A percentile compares a stretch with the other conserved stretches of the same genome.
Evolutionary conservation across 805 yeast species (phyloP).

Genomic region (Saturnispora diversa): DNA sequence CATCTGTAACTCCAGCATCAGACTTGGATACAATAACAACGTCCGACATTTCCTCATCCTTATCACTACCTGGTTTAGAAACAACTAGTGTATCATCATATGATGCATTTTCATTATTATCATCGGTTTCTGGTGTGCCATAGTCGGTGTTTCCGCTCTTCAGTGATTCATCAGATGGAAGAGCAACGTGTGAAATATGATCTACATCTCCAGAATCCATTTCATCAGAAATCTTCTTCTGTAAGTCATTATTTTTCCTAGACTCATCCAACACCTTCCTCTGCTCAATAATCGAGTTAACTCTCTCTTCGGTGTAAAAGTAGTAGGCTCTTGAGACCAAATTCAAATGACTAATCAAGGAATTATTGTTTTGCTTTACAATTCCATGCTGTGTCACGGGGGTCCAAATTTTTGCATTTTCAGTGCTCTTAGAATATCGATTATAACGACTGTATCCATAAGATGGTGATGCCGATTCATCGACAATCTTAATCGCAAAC

Average conservation of each 20-base stretch:
- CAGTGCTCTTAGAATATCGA: not conserved
- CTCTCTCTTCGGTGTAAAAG: slow-evolving; percentile 5
- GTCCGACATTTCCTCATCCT: too few relatives aligned
- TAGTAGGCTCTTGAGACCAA: slow-evolving; percentile 3
- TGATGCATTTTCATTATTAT: not conserved
- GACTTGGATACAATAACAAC: too few relatives aligned
- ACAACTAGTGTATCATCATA: not conserved
- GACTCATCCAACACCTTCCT: not conserved
- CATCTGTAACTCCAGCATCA: too few relatives aligned
- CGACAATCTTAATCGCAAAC: slow-evolving; percentile 6
- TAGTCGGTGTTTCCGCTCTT: too few relatives aligned
- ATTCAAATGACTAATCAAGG: slow-evolving; percentile 3
- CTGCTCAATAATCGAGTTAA: too few relatives aligned
- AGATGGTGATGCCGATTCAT: slow-evolving; percentile 1
- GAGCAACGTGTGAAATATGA: too few relatives aligned
- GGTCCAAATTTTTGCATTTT: slow-evolving; percentile 6
- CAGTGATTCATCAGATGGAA: too few relatives aligned
- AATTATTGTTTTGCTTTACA: slow-evolving; percentile 2
- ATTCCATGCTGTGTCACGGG: slow-evolving; percentile 8
- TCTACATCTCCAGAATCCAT: too few relatives aligned
- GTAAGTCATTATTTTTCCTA: not conserved
- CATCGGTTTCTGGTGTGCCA: too few relatives aligned
- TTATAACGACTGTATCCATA: slow-evolving; percentile 4
- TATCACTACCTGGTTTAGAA: too few relatives aligned
- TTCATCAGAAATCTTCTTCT: not conserved